phyloP scores from a whole-genome alignment of 345 rosid genomes.

The Citrus reticulata region DNA sequence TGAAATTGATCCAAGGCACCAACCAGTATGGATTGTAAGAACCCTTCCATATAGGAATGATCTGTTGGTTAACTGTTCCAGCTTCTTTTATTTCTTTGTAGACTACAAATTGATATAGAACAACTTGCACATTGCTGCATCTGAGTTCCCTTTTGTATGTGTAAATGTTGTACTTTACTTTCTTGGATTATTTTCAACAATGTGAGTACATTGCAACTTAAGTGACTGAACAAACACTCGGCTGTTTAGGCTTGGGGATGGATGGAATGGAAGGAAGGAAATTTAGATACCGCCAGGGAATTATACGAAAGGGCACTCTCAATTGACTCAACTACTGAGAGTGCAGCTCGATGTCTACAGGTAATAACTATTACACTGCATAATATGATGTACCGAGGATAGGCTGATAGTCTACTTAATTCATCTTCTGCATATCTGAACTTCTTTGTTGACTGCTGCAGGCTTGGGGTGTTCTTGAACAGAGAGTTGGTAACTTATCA shows the following conservation, averaged over 20 bases:
- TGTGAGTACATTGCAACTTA: neutral
- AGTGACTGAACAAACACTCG: slow-evolving; percentile 17
- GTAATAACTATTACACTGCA: slow-evolving; percentile 28
- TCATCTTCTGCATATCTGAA: neutral
- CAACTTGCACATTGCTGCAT: neutral
- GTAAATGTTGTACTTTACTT: neutral
- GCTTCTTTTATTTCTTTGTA: neutral
- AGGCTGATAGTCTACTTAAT: neutral
- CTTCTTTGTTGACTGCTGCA: slow-evolving; percentile 17
- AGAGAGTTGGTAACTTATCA: slow-evolving; percentile 79
- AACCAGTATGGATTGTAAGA: slow-evolving; percentile 98
- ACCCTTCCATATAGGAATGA: slow-evolving; percentile 2
- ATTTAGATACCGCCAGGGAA: slow-evolving; percentile 68
- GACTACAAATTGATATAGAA: neutral
- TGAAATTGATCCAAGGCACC: slow-evolving; percentile 79
- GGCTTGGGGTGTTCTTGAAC: slow-evolving; percentile 99
- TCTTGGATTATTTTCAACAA: neutral
- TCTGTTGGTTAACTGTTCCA: neutral
- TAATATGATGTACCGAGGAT: neutral
- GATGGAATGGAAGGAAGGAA: slow-evolving; percentile 99
- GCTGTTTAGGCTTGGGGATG: slow-evolving; percentile 93
- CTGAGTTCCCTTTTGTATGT: neutral
- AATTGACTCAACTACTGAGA: slow-evolving; percentile 67
- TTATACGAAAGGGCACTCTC: slow-evolving; percentile 77
- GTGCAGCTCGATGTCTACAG: slow-evolving; percentile 92